A percentile compares a stretch with the other conserved stretches of the same genome.
phyloP scores from a whole-genome alignment of 441 rosid species.

The Croton laevigatus region DNA sequence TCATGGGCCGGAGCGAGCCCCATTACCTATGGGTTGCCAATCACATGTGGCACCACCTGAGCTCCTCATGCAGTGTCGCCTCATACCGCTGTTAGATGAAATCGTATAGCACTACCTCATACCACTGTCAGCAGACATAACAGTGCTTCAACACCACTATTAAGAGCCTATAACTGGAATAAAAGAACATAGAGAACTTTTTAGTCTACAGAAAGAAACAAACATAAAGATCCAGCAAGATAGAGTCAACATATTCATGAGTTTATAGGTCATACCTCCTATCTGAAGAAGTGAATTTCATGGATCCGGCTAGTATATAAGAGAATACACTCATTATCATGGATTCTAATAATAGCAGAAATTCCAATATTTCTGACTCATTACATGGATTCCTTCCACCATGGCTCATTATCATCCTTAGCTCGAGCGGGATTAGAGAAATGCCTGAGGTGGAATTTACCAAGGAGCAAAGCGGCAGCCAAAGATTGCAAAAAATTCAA shows the following conservation, averaged over 20 bases:
- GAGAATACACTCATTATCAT: constrained; percentile 81
- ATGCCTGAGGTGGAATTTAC: constrained; percentile 53
- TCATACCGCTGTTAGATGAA: too few species aligned
- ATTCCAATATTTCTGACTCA: constrained; percentile 86
- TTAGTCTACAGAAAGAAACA: neutral
- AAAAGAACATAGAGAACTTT: too few species aligned
- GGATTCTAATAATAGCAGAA: constrained; percentile 94
- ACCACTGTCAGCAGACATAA: constrained; percentile 20
- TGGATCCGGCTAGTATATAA: constrained; percentile 90
- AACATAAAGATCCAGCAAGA: constrained; percentile 2
- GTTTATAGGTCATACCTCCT: constrained; percentile 54
- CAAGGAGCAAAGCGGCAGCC: constrained; percentile 47
- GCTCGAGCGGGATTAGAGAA: constrained; percentile 72
- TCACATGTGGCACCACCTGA: too few species aligned
- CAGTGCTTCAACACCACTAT: too few species aligned
- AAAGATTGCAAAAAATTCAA: constrained; percentile 48
- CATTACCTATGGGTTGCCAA: too few species aligned
- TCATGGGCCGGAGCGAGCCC: too few species aligned
- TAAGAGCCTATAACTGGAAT: too few species aligned
- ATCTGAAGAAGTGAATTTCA: constrained; percentile 92
- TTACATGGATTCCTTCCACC: constrained; percentile 96
- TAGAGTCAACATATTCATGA: constrained; percentile 11
- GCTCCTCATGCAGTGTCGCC: too few species aligned
- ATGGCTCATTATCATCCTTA: constrained; percentile 76
- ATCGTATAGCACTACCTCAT: too few species aligned